These are phyloP conservation scores for Pulveroboletus ravenelii DNA, from an alignment of 768 basidiomycete genomes.

Conservation along the genomic window DNA sequence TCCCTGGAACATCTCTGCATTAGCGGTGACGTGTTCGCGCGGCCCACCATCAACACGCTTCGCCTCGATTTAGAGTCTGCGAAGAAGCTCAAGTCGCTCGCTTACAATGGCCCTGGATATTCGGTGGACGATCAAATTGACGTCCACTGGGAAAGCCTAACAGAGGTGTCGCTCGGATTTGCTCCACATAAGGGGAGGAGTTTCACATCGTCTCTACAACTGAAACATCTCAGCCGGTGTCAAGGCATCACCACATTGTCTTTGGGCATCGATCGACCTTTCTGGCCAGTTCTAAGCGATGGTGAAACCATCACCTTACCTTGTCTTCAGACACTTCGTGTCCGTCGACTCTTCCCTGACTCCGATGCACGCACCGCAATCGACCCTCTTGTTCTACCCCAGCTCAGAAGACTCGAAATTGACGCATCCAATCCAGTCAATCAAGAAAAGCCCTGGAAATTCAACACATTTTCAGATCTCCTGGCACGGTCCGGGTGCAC, in stretches of 20 bases:
- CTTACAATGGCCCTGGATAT: conserved; percentile 6
- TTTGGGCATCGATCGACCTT: conserved; percentile 11
- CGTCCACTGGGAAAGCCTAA: conserved; percentile 11
- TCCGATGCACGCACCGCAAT: conserved; percentile 2
- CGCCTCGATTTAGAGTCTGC: not conserved
- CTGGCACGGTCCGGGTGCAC: conserved; percentile 13
- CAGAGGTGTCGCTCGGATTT: conserved; percentile 13
- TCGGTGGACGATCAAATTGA: not conserved
- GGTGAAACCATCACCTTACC: conserved; percentile 4
- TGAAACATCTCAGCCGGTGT: conserved; percentile 8
- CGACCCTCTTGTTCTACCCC: conserved; percentile 15
- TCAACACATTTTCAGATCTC: conserved; percentile 13
- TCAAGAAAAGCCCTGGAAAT: conserved; percentile 3
- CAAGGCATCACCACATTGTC: conserved; percentile 17
- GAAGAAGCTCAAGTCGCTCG: conserved; percentile 13
- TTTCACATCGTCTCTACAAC: conserved; percentile 2
- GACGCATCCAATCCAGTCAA: conserved; percentile 1
- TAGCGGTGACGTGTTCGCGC: not conserved
- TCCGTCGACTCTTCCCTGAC: conserved; percentile 7
- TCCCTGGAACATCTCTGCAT: conserved; percentile 16
- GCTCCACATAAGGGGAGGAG: conserved; percentile 1
- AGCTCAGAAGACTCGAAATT: conserved; percentile 18
- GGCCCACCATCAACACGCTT: not conserved
- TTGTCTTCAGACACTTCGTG: conserved; percentile 12
- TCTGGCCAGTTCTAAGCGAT: not conserved